Evolutionary conservation across 345 rosid genomes (phyloP).

Genomic region (Brassica rapa): DNA sequence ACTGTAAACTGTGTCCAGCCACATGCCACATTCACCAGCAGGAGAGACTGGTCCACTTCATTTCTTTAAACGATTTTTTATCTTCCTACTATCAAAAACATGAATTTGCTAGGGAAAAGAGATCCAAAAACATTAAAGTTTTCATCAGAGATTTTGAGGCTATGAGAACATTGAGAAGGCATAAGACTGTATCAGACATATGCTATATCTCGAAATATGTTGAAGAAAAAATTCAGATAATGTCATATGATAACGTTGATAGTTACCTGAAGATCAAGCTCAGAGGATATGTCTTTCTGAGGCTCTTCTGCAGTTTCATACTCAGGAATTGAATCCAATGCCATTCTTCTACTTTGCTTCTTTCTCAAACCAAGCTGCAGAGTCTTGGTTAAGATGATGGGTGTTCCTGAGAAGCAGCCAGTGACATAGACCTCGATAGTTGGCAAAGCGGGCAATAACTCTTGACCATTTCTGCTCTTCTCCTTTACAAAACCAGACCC

Average conservation of each 20-base stretch:
- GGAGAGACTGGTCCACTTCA: background rate
- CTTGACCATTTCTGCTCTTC: conserved; percentile 49
- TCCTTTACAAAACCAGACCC: conserved; percentile 61
- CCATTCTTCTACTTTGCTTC: conserved; percentile 62
- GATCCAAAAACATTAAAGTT: no score
- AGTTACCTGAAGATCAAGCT: conserved; percentile 60
- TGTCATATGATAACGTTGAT: no score
- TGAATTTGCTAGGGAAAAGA: no score
- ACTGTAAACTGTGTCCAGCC: background rate
- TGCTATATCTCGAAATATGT: background rate
- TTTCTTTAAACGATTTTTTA: background rate
- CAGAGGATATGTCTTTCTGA: conserved; percentile 38
- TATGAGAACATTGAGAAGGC: background rate
- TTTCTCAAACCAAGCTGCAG: conserved; percentile 61
- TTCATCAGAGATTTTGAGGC: no score
- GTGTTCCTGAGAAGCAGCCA: conserved; percentile 74
- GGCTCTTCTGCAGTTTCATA: conserved; percentile 49
- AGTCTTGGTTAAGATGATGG: conserved; percentile 77
- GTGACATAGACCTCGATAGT: conserved; percentile 82
- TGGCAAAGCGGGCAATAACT: conserved; percentile 47
- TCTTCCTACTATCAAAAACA: background rate
- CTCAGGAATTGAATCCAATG: conserved; percentile 79
- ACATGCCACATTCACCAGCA: background rate
- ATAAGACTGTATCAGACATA: background rate
- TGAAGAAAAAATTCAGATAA: background rate